Evolutionary conservation across 305 asterid species (phyloP).

Genomic region (Fraxinus dipetala): DNA sequence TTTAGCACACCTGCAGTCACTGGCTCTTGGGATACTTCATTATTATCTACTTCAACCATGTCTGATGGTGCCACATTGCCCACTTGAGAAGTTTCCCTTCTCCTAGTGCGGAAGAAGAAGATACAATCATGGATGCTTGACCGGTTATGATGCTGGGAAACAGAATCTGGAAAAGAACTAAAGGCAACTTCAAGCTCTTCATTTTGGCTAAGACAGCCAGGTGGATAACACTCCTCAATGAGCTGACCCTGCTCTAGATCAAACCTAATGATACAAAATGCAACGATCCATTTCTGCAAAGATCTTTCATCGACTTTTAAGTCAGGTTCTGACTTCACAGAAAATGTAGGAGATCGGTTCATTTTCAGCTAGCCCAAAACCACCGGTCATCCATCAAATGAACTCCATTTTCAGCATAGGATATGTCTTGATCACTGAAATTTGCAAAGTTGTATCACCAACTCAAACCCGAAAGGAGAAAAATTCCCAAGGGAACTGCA

Average conservation of each 20-base stretch:
- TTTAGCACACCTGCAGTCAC: constrained; percentile 24
- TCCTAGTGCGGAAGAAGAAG: constrained; percentile 78
- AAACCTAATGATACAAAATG: constrained; percentile 84
- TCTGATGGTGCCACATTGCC: constrained; percentile 39
- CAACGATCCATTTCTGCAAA: constrained; percentile 77
- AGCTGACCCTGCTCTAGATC: constrained; percentile 98
- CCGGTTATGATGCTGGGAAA: constrained; percentile 80
- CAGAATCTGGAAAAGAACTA: constrained; percentile 96
- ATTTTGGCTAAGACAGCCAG: constrained; percentile 67
- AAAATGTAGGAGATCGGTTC: constrained; percentile 89
- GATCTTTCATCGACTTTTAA: constrained; percentile 65
- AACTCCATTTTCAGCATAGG: constrained; percentile 30
- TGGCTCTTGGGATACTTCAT: constrained; percentile 28
- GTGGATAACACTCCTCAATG: constrained; percentile 89
- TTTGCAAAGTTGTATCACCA: neutral
- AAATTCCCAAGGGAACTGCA: neutral
- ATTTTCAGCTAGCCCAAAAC: constrained; percentile 44
- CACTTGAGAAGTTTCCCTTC: constrained; percentile 41
- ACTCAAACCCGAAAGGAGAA: neutral
- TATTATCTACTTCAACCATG: constrained; percentile 52
- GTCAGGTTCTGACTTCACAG: constrained; percentile 59
- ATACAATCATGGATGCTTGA: constrained; percentile 90
- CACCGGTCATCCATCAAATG: constrained; percentile 37
- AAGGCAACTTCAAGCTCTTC: constrained; percentile 95
- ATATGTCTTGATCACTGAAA: constrained; percentile 6